Percentiles rank a stretch among this genome's conserved stretches.
Conservation (phyloP, 352 stramenopile genomes). For the Pythium dissimile region DNA sequence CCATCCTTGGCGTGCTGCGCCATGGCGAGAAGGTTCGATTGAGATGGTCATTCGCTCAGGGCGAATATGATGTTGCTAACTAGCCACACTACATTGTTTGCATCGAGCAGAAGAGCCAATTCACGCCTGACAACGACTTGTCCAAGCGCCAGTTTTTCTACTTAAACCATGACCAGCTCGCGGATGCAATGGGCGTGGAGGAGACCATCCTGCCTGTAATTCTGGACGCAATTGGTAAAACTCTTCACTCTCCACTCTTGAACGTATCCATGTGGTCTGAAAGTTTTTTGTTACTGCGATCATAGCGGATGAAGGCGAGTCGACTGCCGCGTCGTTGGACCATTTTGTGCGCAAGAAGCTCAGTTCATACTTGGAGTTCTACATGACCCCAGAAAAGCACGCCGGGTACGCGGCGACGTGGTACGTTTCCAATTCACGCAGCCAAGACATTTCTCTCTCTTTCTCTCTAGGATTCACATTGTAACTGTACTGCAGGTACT, state of each 20-base stretch:
- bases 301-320: conserved; percentile 37
- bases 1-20: conserved; percentile 72
- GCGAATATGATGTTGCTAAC: too few species aligned
- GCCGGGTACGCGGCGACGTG: conserved; percentile 80
- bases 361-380: conserved; percentile 81
- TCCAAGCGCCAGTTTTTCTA: conserved; percentile 80
- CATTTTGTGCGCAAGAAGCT: conserved; percentile 74
- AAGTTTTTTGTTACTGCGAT: too few species aligned
- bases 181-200: conserved; percentile 70
- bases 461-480: too few species aligned
- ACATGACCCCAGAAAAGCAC: conserved; percentile 88
- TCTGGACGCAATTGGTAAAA: conserved; percentile 67
- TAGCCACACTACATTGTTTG: background rate
- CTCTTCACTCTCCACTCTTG: too few species aligned
- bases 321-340: conserved; percentile 31
- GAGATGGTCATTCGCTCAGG: too few species aligned
- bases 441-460: background rate
- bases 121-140: conserved; percentile 78
- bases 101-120: conserved; percentile 54
- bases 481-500: conserved; percentile 74
- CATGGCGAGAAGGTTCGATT: conserved; percentile 67
- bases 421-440: conserved; percentile 29
- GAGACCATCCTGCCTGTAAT: conserved; percentile 67
- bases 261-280: too few species aligned
- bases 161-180: conserved; percentile 73